Percentiles rank a stretch among this genome's conserved stretches.
phyloP scores from a whole-genome alignment of 139 green algal species.

The Coelastrella sp. region DNA sequence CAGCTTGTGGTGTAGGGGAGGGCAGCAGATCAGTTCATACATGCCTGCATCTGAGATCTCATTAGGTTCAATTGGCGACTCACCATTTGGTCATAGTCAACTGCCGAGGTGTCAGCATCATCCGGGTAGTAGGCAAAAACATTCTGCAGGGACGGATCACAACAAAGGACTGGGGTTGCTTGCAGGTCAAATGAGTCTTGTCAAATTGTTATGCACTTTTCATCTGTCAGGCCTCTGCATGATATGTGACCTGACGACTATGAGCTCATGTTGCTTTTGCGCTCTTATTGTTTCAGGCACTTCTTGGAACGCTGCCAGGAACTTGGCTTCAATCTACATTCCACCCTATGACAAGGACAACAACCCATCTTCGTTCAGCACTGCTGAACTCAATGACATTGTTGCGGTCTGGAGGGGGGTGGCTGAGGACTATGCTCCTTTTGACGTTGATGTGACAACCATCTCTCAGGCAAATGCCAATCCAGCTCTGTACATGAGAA shows the following conservation, averaged over 20 bases:
- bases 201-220: no score
- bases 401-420: constrained; percentile 31
- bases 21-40: no score
- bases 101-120: no score
- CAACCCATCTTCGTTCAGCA: constrained; percentile 1
- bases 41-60: no score
- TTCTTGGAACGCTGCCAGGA: neutral
- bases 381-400: constrained; percentile 20
- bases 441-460: constrained; percentile 39
- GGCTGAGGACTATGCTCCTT: constrained; percentile 41
- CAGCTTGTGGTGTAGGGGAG: neutral
- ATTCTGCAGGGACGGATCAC: no score
- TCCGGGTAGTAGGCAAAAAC: no score
- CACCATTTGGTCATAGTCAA: no score
- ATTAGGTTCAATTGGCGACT: no score
- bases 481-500: neutral
- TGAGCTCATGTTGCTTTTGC: neutral
- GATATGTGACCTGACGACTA: neutral
- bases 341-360: constrained; percentile 38
- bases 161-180: no score
- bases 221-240: no score
- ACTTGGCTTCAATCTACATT: neutral
- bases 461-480: neutral
- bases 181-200: no score
- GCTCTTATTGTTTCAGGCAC: neutral